phyloP scores from a whole-genome alignment of 2,329 filamentous ascomycete species.

The Pestalotiopsis sp. region DNA sequence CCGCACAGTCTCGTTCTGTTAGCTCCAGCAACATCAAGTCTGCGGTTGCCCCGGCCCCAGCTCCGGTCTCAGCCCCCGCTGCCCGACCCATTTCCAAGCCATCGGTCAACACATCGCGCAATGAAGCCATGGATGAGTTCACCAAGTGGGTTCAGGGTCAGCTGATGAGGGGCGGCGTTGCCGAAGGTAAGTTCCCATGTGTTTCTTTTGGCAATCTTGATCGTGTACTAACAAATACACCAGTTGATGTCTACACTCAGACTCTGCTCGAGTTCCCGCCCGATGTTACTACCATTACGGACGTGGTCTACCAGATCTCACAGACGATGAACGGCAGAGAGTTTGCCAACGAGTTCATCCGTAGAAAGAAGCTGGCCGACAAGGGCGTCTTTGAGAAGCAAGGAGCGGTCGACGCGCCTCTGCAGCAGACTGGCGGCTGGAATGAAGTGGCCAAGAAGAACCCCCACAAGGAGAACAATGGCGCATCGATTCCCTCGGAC shows the following conservation, averaged over 20 bases:
- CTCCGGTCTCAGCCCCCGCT: slow-evolving; percentile 39
- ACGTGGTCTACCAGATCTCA: slow-evolving; percentile 85
- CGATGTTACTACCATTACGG: slow-evolving; percentile 81
- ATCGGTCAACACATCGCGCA: slow-evolving; percentile 44
- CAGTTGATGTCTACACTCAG: slow-evolving; percentile 81
- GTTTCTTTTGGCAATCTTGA: background rate
- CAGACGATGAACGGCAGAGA: slow-evolving; percentile 90
- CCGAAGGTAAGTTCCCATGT: slow-evolving; percentile 51
- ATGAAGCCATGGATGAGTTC: slow-evolving; percentile 82
- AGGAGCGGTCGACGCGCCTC: slow-evolving; percentile 39
- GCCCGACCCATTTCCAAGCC: slow-evolving; percentile 55
- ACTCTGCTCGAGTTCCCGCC: slow-evolving; percentile 75
- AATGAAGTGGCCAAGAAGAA: slow-evolving; percentile 98
- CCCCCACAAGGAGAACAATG: slow-evolving; percentile 50
- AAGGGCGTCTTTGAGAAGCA: slow-evolving; percentile 85
- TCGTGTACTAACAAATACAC: slow-evolving; percentile 33
- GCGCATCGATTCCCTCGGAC: slow-evolving; percentile 56
- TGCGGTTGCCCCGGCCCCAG: slow-evolving; percentile 32
- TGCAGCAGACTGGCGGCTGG: slow-evolving; percentile 69
- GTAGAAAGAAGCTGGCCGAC: slow-evolving; percentile 89
- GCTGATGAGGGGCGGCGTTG: slow-evolving; percentile 68
- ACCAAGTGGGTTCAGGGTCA: slow-evolving; percentile 88
- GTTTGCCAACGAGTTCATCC: slow-evolving; percentile 92
- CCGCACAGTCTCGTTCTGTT: slow-evolving; percentile 49
- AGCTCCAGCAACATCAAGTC: slow-evolving; percentile 49